Evolutionary conservation across 23 red algal species (phyloP), one percentile per base, ranked within the genome.

Genomic region (Chondrus crispus): DNA sequence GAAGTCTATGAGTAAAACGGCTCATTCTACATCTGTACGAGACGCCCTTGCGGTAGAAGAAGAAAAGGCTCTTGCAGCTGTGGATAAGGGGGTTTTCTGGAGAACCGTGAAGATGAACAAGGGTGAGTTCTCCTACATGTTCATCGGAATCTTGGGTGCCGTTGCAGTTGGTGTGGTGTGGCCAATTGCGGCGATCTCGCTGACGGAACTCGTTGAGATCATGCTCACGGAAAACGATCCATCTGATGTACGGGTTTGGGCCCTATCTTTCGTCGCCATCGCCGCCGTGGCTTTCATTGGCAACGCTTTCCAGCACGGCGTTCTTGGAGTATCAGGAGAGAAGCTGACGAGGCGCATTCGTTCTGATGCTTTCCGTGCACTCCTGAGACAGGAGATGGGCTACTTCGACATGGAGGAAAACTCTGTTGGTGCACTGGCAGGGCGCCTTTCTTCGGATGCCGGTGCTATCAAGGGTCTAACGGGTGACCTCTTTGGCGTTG

Each of bases 241-340:
- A 0, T 33, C 62, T 32, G 93, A 85, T 78, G 93, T 90, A 7
- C 35, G 71, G 5, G 75, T 85, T 52, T 95, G 81, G 80, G 78
- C 85, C 2, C 29, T 72, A 4, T 80, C 81, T 9, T 95, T 95
- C 62, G 93, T 95, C 18, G 74, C 78, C 29, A 39, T 95, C 0
- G 93, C 77, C 1, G 83, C 39, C 13, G 68, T 81, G 50, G 79
- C 79, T 19, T 85, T 78, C 51, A 39, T 83, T 49, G 85, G 68
- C 4, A 83, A 88, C 48, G 68, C 63, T 45, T 43, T 83, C 14
- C 93, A 95, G 73, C 74, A 95, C 10, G 79, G 70, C 24, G 30
- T 93, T 32, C 88, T 98, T 68, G 93, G 93, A 24, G 68, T 95
- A 9, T 87, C 96, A 7, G 92, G 96, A n/a, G 96, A 98, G 49